Percentiles rank a stretch among this genome's conserved stretches.
These are phyloP conservation scores for Pichia phayaonensis DNA, from an alignment of 805 yeast species.

Conservation along the genomic window DNA sequence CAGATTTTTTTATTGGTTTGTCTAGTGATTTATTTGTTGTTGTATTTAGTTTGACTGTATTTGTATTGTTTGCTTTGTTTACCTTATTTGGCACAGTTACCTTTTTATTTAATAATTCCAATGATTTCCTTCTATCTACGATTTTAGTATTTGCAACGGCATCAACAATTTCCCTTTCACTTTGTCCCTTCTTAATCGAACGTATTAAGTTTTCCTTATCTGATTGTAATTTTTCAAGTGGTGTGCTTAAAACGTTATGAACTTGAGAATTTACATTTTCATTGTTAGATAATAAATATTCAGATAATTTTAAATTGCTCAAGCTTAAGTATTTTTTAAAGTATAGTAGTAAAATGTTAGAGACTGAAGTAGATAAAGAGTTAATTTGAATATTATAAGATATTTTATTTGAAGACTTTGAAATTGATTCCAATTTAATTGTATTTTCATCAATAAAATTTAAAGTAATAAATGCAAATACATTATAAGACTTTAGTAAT, in stretches of 20 bases:
- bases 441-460: constrained; percentile 16
- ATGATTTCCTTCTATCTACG: constrained; percentile 14
- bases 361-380: constrained; percentile 31
- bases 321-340: constrained; percentile 29
- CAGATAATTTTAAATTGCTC: constrained; percentile 26
- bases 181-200: constrained; percentile 5
- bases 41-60: background rate
- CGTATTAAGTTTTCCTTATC: constrained; percentile 5
- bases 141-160: constrained; percentile 6
- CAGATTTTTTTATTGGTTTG: background rate
- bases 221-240: background rate
- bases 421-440: constrained; percentile 22
- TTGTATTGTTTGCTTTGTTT: background rate
- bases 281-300: constrained; percentile 26
- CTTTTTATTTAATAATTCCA: constrained; percentile 14
- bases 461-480: constrained; percentile 20
- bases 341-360: constrained; percentile 32
- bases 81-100: background rate
- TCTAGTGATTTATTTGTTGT: background rate
- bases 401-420: constrained; percentile 17
- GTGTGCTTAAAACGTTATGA: background rate
- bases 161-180: constrained; percentile 10
- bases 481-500: constrained; percentile 26
- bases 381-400: constrained; percentile 22
- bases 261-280: constrained; percentile 15